phyloP scores from a whole-genome alignment of 2,329 filamentous ascomycete species.

The Dactylellina leptospora region DNA sequence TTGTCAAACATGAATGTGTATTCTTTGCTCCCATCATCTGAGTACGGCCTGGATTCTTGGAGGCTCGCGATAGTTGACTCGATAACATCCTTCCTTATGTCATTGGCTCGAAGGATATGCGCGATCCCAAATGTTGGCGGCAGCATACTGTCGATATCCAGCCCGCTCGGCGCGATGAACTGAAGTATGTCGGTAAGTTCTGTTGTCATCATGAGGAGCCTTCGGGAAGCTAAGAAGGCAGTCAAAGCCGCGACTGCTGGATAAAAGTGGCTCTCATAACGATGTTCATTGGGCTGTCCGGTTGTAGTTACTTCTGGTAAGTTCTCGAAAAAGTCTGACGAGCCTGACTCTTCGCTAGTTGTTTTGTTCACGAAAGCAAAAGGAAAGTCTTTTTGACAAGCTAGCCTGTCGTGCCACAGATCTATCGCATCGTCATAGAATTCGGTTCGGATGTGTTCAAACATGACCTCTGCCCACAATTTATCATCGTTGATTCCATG shows the following conservation, averaged over 20 bases:
- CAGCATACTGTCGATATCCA: constrained; percentile 23
- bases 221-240: constrained; percentile 28
- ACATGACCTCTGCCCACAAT: constrained; percentile 49
- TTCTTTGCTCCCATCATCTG: constrained; percentile 19
- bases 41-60: constrained; percentile 43
- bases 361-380: constrained; percentile 5
- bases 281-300: no score
- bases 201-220: constrained; percentile 29
- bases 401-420: constrained; percentile 28
- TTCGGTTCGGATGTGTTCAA: constrained; percentile 38
- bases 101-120: constrained; percentile 24
- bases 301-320: not conserved
- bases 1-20: constrained; percentile 26
- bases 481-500: constrained; percentile 38
- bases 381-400: constrained; percentile 32
- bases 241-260: constrained; percentile 32
- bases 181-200: constrained; percentile 30
- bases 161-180: constrained; percentile 31
- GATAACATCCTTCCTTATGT: constrained; percentile 12
- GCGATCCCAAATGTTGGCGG: constrained; percentile 23
- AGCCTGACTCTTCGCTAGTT: not conserved
- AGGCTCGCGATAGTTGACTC: constrained; percentile 18
- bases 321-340: not conserved
- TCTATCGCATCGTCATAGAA: constrained; percentile 46
- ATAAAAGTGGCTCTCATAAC: constrained; percentile 28